Conservation (phyloP, 208 protist genomes). For the Trypanosoma boissoni region DNA sequence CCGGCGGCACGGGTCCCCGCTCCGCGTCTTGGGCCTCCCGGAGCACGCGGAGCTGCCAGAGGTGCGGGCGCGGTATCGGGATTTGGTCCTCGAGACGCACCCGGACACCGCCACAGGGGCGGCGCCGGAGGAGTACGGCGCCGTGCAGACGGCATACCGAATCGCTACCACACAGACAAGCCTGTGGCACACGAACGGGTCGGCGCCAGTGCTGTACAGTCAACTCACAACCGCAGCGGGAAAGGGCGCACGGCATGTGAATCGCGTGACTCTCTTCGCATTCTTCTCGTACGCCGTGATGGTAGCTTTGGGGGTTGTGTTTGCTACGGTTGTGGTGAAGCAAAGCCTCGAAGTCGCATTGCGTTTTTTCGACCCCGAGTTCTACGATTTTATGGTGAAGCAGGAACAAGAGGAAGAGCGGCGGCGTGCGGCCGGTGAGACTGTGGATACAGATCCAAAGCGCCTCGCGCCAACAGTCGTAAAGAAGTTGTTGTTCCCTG, state of each 20-base stretch:
- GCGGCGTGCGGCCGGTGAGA: conserved; percentile 37
- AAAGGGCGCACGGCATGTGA: conserved; percentile 23
- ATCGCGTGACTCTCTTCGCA: conserved; percentile 55
- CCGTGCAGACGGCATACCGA: conserved; percentile 66
- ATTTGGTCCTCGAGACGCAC: conserved; percentile 70
- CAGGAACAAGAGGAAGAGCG: conserved; percentile 71
- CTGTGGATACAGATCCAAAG: conserved; percentile 74
- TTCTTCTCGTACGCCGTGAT: conserved; percentile 59
- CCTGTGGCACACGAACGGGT: conserved; percentile 78
- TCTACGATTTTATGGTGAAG: conserved; percentile 71
- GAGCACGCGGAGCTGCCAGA: conserved; percentile 70
- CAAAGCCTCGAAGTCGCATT: conserved; percentile 51
- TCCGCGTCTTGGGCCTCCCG: conserved; percentile 76
- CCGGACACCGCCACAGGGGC: conserved; percentile 52
- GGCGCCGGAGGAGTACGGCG: conserved; percentile 44
- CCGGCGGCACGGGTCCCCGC: conserved; percentile 64
- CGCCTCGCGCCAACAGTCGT: conserved; percentile 67
- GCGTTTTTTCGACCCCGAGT: conserved; percentile 72
- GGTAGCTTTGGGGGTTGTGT: conserved; percentile 43
- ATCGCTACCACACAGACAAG: conserved; percentile 64
- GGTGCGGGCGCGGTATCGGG: conserved; percentile 67
- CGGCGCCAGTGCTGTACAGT: conserved; percentile 52
- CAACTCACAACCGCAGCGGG: conserved; percentile 34
- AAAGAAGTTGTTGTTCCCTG: conserved; percentile 60
- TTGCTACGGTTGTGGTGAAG: conserved; percentile 52